Conservation (phyloP, 2,329 filamentous ascomycete genomes). For the Dichotomopilus funicola region DNA sequence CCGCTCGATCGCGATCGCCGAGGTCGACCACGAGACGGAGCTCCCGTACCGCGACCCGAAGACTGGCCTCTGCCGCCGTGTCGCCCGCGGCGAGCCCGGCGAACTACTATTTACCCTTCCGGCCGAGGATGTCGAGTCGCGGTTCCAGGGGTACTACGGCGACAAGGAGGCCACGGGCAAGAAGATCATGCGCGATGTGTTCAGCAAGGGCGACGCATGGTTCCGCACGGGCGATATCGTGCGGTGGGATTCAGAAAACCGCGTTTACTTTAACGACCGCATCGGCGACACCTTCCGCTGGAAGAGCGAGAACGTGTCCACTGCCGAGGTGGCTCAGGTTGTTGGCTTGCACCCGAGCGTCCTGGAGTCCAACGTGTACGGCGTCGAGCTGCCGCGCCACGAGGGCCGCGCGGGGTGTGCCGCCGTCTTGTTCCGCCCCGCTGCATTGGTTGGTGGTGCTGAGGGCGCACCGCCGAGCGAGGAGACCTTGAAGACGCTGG, state of each 20-base stretch:
- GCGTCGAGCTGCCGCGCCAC: conserved; percentile 70
- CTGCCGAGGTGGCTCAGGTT: conserved; percentile 71
- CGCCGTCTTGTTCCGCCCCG: conserved; percentile 53
- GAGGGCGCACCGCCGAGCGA: conserved; percentile 35
- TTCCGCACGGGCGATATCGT: conserved; percentile 82
- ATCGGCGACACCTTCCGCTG: conserved; percentile 73
- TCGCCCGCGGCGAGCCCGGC: conserved; percentile 57
- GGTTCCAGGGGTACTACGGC: conserved; percentile 78
- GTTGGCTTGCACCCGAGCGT: conserved; percentile 61
- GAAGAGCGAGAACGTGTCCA: conserved; percentile 81
- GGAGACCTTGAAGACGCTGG: conserved; percentile 51
- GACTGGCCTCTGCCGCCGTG: conserved; percentile 61
- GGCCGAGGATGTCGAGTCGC: conserved; percentile 51
- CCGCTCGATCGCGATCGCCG: conserved; percentile 50
- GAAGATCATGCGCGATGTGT: conserved; percentile 69
- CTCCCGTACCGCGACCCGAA: conserved; percentile 58
- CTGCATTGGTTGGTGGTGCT: conserved; percentile 37
- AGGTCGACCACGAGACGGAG: conserved; percentile 66
- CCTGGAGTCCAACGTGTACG: conserved; percentile 79
- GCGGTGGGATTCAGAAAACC: conserved; percentile 62
- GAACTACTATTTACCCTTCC: conserved; percentile 72
- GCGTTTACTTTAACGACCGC: conserved; percentile 73
- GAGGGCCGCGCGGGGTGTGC: conserved; percentile 81
- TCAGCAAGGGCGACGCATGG: conserved; percentile 70
- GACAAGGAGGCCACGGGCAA: conserved; percentile 62